Base-by-base conservation (phyloP, 495 filamentous ascomycete genomes). In the Lophiostoma macrostomum region DNA sequence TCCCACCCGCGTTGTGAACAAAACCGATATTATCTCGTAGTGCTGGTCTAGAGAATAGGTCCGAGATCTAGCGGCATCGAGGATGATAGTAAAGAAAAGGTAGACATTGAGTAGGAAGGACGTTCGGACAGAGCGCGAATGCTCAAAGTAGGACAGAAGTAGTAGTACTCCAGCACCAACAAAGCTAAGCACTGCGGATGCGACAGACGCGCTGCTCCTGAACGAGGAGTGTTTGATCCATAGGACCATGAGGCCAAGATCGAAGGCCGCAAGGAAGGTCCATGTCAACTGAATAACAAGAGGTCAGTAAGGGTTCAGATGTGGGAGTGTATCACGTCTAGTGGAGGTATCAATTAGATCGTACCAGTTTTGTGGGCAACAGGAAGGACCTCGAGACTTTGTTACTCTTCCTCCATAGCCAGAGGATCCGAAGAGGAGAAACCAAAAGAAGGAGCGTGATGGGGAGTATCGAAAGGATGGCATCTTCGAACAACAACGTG, bases 91-190 rank as follows among this genome's bases (percentile, higher is more conserved):
- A 52, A 81, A 55, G 36, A 82, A 71, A 0, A 89, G 71, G 61
- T 84, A 89, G 6, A 72, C 49, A 43, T 79, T 77, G 29, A 88
- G 66, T 8, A 87, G 52, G 27, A 76, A 68, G 0, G 85, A 87
- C 0, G 84, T 82, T 37, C 75, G 72, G 22, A 76, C 65, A 50
- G 75, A 75, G 14, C 73, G 70, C 23, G 69, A 64, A 60, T 86
- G 84, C 52, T 87, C 81, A 12, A 76, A 50, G 50, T 73, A 75
- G 0, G 80, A 83, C 13, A 85, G 71, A 5, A 70, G 29, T 24
- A 70, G 37, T 35, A 83, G 66, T 4, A 71, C 50, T 5, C 75
- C 39, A 5, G 67, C 59, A 6, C 68, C 73, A 25, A 76, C 47
- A 3, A 80, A 65, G 16, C 68, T 53, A 10, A 84, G 39, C 0